Evolutionary conservation across 768 basidiomycete species (phyloP), one percentile per base, ranked within the genome.

Genomic region (Pleurotus ostreatus): DNA sequence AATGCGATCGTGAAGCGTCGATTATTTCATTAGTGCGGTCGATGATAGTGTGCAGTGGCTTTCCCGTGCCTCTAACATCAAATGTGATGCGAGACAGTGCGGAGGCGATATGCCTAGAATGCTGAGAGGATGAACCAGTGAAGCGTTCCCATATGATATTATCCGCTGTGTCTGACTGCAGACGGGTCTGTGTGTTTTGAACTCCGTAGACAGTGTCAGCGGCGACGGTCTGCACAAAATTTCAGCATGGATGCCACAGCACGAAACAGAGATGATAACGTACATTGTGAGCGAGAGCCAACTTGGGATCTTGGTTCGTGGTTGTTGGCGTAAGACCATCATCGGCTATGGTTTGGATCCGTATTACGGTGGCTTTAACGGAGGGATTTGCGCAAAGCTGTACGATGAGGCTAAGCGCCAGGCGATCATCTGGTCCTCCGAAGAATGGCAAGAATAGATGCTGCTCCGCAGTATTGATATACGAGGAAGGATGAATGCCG

Each of bases 341-440:
- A 15, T 68, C 83, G 30, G 30, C 30, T 2, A 65, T 62, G 67
- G 78, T 85, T 18, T 61, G 63, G 30, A 96, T 73, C 48, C 85
- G 75, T 1, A 96, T 72, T 0, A 93, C 82, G 0, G 89, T 93
- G 0, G 92, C 97, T 4, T 70, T 80, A 0, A 92, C 78, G 37
- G 68, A 71, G 0, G 80, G 67, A 59, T 88, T 86, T 30, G 70
- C 69, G 53, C 78, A 78, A 55, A 94, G 89, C 67, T 98, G 95
- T 34, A 91, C 82, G 3, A 92, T 82, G 63, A 98, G 84, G 26
- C 80, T 72, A 23, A 98, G 72, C 0, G 92, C 92, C 18, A 93
- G 76, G 1, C 97, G 84, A 67, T 98, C 96, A 66, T 99, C 96
- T 0, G 92, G 86, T 0, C 96, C 96, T 38, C 96, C 96, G 66